phyloP scores from a whole-genome alignment of 208 protist species.

The Balamuthia mandrillaris region DNA sequence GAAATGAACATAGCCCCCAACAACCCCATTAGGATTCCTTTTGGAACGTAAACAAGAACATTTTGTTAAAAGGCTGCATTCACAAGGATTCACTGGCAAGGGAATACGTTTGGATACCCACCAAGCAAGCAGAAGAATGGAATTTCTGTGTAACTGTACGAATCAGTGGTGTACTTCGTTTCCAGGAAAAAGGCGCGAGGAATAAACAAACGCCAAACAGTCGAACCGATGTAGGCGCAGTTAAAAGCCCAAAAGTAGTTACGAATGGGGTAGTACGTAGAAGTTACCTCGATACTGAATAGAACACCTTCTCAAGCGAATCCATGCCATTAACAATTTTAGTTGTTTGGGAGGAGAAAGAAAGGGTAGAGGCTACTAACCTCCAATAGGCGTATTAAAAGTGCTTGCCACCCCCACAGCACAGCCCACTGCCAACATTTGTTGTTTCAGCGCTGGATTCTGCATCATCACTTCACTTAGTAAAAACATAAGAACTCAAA shows the following conservation, averaged over 20 bases:
- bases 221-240: conserved; percentile 30
- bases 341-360: neutral
- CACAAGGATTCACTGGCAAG: neutral
- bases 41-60: neutral
- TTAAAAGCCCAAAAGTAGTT: conserved; percentile 64
- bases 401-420: conserved; percentile 55
- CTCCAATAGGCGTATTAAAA: conserved; percentile 69
- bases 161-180: neutral
- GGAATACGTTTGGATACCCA: neutral
- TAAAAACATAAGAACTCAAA: neutral
- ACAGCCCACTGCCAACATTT: conserved; percentile 55
- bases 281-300: conserved; percentile 68
- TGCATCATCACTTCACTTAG: no score
- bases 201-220: neutral
- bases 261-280: conserved; percentile 61
- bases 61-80: no score
- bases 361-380: neutral
- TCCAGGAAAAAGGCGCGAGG: neutral
- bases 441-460: conserved; percentile 41
- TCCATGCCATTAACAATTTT: neutral
- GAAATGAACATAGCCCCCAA: neutral
- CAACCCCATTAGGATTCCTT: neutral
- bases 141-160: conserved; percentile 1
- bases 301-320: conserved; percentile 61
- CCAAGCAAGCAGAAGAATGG: neutral